phyloP scores from a whole-genome alignment of 352 stramenopile genomes.

The Pythium dissimile region DNA sequence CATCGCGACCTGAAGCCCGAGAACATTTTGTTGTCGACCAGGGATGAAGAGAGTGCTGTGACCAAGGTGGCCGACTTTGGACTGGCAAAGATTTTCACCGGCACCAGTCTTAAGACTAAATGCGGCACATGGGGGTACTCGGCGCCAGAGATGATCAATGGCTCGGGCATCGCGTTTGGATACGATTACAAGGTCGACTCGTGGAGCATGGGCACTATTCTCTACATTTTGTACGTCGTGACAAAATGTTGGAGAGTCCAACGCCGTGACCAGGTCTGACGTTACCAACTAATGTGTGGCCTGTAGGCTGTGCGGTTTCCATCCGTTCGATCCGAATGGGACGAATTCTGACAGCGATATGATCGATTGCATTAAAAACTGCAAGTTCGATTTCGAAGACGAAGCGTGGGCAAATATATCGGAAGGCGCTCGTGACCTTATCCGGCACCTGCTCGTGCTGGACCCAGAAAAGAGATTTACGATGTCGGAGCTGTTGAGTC shows the following conservation, averaged over 20 bases:
- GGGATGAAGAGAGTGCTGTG: slow-evolving; percentile 51
- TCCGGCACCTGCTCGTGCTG: slow-evolving; percentile 72
- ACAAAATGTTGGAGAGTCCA: too few relatives aligned
- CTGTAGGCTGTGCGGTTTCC: slow-evolving; percentile 66
- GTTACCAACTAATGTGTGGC: background rate
- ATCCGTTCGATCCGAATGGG: slow-evolving; percentile 80
- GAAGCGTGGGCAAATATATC: slow-evolving; percentile 68
- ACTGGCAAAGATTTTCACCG: slow-evolving; percentile 76
- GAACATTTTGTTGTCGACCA: slow-evolving; percentile 77
- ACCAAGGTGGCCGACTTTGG: slow-evolving; percentile 85
- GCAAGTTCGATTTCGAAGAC: slow-evolving; percentile 71
- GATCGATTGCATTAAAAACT: slow-evolving; percentile 77
- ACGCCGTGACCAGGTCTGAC: background rate
- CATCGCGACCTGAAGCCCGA: slow-evolving; percentile 84
- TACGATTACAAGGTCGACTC: slow-evolving; percentile 86
- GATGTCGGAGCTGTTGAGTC: slow-evolving; percentile 62
- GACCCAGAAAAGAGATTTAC: slow-evolving; percentile 60
- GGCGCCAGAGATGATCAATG: slow-evolving; percentile 82
- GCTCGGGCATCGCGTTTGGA: slow-evolving; percentile 57
- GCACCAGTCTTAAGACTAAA: slow-evolving; percentile 72
- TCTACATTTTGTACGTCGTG: slow-evolving; percentile 73
- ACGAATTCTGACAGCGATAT: slow-evolving; percentile 77
- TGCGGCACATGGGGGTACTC: slow-evolving; percentile 82
- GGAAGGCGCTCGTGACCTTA: slow-evolving; percentile 61
- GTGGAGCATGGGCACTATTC: slow-evolving; percentile 83